A percentile compares a stretch with the other conserved stretches of the same genome.
These are phyloP conservation scores for Halenospora varia DNA, from an alignment of 495 filamentous ascomycete species.

Conservation along the genomic window DNA sequence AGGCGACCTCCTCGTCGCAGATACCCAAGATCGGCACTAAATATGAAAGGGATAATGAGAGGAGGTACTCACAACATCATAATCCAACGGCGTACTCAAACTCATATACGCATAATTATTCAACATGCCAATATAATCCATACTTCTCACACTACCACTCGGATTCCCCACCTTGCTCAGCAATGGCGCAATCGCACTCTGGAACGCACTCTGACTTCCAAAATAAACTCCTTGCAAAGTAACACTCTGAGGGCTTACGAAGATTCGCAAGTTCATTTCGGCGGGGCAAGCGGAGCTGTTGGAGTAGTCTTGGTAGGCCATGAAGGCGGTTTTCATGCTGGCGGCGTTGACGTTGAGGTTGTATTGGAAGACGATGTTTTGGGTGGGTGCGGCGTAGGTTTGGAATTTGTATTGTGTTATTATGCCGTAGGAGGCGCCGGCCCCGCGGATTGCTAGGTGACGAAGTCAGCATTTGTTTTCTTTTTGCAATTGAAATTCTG, in stretches of 20 bases:
- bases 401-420: slow-evolving; percentile 57
- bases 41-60: not conserved
- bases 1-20: too few relatives aligned
- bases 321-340: slow-evolving; percentile 42
- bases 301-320: slow-evolving; percentile 40
- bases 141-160: not conserved
- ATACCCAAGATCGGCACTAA: not conserved
- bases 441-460: slow-evolving; percentile 45
- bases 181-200: not conserved
- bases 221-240: slow-evolving; percentile 12
- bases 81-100: slow-evolving; percentile 2
- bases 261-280: slow-evolving; percentile 39
- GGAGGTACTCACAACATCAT: slow-evolving; percentile 5
- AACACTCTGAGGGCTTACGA: slow-evolving; percentile 33
- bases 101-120: slow-evolving; percentile 3
- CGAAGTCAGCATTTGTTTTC: not conserved
- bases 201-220: slow-evolving; percentile 2
- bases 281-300: slow-evolving; percentile 34
- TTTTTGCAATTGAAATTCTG: not conserved
- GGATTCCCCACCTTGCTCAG: not conserved
- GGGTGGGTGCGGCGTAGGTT: slow-evolving; percentile 56
- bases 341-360: slow-evolving; percentile 27
- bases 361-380: slow-evolving; percentile 35
- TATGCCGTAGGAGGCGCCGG: slow-evolving; percentile 60
- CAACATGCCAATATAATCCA: slow-evolving; percentile 4